Base-by-base conservation (phyloP, 352 stramenopile genomes). In the Globisporangium nodosum region DNA sequence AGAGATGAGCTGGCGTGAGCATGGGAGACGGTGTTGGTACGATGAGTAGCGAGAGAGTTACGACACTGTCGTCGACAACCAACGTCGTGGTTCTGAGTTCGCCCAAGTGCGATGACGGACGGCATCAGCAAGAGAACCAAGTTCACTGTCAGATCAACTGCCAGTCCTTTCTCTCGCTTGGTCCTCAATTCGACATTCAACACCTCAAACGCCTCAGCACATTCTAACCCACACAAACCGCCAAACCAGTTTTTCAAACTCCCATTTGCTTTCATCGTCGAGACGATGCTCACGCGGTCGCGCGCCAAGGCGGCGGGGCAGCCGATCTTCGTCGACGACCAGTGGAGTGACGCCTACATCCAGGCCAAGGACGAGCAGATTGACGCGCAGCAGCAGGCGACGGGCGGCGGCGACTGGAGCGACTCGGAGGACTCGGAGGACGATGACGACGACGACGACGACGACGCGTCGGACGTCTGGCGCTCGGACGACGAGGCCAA, bases 301-400 rank as follows among this genome's bases (percentile, higher is more conserved):
- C 78, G 66, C 40, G 81, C 83, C n/a, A 71, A 71, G 49, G 78
- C 69, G 42, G 73, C 67, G 30, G 88, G 88, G 49, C 71, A 81
- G 69, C 79, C 78, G 27, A 74, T 91, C 47, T 91, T 93, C 57
- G 79, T 89, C 57, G 83, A 92, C 61, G 81, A 93, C 53, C 73
- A 85, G 61, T 93, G 83, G 83, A 91, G 84, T 52, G 83, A 93
- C 71, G 70, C 69, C 57, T 93, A 89, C 65, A 90, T 93, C 56
- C 71, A 85, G 65, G 75, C 78, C 9, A 90, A 90, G 60, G 83
- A 93, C 64, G 81, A 93, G 69, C 73, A 91, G 74, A 90, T 93
- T 59, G 83, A 90, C 58, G 80, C 81, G 30, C 68, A 88, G 56
- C 58, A 87, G 46, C 66, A 71, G 50, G 67, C 76, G 57, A 58